Evolutionary conservation across 176 grass and related monocot species (phyloP).

Genomic region (Rhynchospora pubera): DNA sequence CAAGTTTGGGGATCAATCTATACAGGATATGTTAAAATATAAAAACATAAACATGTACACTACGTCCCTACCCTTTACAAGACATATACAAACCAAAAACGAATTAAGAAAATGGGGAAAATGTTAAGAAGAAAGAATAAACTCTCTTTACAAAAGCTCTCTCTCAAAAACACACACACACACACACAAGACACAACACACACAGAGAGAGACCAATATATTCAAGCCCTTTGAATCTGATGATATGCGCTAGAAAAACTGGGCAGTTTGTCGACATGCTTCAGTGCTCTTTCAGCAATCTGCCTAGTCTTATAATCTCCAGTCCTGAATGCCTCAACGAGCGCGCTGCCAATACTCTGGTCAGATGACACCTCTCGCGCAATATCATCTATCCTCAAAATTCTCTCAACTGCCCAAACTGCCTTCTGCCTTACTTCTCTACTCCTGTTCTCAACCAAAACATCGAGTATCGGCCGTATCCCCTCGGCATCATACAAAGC

Average conservation of each 20-base stretch:
- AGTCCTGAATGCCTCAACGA: slow-evolving; percentile 68
- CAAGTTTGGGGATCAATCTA: too few relatives aligned
- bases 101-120: not conserved
- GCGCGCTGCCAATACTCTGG: slow-evolving; percentile 49
- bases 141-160: slow-evolving; percentile 4
- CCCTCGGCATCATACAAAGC: slow-evolving; percentile 48
- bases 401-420: slow-evolving; percentile 77
- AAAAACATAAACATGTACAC: not conserved
- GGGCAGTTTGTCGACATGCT: slow-evolving; percentile 62
- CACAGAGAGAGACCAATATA: not conserved
- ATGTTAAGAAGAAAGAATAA: not conserved
- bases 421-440: slow-evolving; percentile 41
- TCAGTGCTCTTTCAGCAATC: slow-evolving; percentile 65
- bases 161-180: not conserved
- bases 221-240: not conserved
- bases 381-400: slow-evolving; percentile 69
- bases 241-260: slow-evolving; percentile 38
- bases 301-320: slow-evolving; percentile 52
- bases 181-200: not conserved
- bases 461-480: slow-evolving; percentile 51
- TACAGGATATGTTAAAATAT: not conserved
- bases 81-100: not conserved
- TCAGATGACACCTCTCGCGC: slow-evolving; percentile 45
- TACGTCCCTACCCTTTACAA: not conserved
- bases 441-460: slow-evolving; percentile 49